Percentiles rank a stretch among this genome's conserved stretches.
These are phyloP conservation scores for Fallopia convolvulus DNA, from an alignment of 148 eudicot genomes.

Conservation along the genomic window DNA sequence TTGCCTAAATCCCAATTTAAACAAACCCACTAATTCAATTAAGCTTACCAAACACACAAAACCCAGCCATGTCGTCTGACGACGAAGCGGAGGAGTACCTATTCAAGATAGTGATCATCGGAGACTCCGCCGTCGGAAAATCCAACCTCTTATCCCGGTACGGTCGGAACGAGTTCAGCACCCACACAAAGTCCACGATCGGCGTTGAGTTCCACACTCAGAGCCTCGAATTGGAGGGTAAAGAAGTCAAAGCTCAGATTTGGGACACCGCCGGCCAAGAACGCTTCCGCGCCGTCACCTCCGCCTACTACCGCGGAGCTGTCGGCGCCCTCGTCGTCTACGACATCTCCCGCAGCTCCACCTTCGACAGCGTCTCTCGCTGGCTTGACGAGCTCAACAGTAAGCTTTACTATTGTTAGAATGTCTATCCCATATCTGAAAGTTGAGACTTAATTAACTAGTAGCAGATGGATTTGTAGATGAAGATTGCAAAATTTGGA, in stretches of 20 bases:
- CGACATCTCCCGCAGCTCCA: conserved; percentile 44
- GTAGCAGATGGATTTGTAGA: too few species aligned
- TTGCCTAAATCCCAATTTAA: neutral
- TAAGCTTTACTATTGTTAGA: too few species aligned
- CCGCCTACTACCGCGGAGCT: conserved; percentile 65
- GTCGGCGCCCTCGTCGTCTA: conserved; percentile 64
- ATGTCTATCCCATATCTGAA: too few species aligned
- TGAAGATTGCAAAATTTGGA: neutral
- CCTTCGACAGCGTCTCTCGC: conserved; percentile 45
- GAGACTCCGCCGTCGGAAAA: conserved; percentile 22
- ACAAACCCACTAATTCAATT: neutral
- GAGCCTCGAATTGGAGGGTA: conserved; percentile 11
- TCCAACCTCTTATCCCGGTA: conserved; percentile 17
- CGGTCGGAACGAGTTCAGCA: conserved; percentile 14
- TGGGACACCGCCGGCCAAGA: conserved; percentile 16
- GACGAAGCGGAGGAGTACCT: conserved; percentile 19
- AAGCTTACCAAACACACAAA: neutral
- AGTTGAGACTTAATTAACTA: too few species aligned
- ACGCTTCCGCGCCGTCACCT: conserved; percentile 61
- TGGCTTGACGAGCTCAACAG: conserved; percentile 65
- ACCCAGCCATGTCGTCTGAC: conserved; percentile 31
- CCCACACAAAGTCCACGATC: conserved; percentile 15
- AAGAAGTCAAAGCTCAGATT: conserved; percentile 17
- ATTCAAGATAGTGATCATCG: conserved; percentile 19
- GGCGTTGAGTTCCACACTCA: conserved; percentile 16